These are phyloP conservation scores for Venturia effusa DNA, from an alignment of 2,329 filamentous ascomycete genomes.

Conservation along the genomic window DNA sequence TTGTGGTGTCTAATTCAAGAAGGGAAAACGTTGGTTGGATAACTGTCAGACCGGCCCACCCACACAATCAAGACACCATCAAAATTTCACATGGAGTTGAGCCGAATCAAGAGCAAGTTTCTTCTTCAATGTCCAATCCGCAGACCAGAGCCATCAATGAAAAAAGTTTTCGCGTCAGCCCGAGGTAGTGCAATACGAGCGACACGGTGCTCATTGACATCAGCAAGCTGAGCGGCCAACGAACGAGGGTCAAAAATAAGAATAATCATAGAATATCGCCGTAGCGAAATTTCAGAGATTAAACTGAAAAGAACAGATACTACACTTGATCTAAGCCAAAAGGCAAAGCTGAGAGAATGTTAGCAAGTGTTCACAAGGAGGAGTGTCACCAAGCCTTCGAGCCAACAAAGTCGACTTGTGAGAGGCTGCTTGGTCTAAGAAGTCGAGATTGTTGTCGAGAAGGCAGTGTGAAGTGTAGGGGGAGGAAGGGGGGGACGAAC, in stretches of 20 bases:
- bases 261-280: slow-evolving; percentile 62
- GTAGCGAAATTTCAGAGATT: slow-evolving; percentile 79
- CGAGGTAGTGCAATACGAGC: slow-evolving; percentile 65
- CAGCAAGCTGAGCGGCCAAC: slow-evolving; percentile 60
- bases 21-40: too few species aligned
- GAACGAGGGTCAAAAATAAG: slow-evolving; percentile 57
- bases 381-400: too few species aligned
- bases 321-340: slow-evolving; percentile 86
- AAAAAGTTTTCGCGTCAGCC: slow-evolving; percentile 51
- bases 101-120: background rate
- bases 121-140: slow-evolving; percentile 13
- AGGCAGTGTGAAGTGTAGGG: too few species aligned
- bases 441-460: too few species aligned
- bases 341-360: slow-evolving; percentile 24
- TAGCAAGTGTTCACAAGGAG: background rate
- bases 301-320: slow-evolving; percentile 95
- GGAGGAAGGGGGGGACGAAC: background rate
- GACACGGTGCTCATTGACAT: slow-evolving; percentile 56
- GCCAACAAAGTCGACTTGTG: too few species aligned
- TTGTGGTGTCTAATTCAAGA: too few species aligned
- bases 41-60: too few species aligned
- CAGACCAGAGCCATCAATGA: slow-evolving; percentile 13
- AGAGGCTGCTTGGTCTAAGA: too few species aligned
- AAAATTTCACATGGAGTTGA: background rate
- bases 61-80: background rate